These are phyloP conservation scores for Penicillium paneum DNA, from an alignment of 2,329 filamentous ascomycete species.

Conservation along the genomic window DNA sequence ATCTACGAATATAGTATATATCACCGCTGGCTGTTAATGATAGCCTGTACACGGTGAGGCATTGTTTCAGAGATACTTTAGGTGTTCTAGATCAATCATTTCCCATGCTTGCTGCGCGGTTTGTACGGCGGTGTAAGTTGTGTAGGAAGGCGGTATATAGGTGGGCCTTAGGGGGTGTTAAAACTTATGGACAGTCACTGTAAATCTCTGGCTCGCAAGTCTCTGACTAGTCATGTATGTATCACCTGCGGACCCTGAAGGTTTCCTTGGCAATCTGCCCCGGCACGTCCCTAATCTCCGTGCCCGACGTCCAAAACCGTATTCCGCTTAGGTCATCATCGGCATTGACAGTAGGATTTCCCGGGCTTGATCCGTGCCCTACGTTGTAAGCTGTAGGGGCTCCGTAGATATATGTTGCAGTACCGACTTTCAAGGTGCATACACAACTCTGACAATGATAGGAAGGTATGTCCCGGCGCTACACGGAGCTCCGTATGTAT, in stretches of 20 bases:
- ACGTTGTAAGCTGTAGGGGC: neutral
- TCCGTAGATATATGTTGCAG: neutral
- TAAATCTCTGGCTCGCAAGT: neutral
- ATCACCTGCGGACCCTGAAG: constrained; percentile 22
- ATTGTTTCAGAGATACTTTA: no score
- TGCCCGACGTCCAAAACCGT: neutral
- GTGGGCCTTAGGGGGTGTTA: no score
- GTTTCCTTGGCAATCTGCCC: constrained; percentile 13
- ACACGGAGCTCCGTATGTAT: neutral
- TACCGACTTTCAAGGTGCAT: neutral
- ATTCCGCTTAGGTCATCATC: constrained; percentile 5
- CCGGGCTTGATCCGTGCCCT: no score
- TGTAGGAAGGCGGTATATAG: no score
- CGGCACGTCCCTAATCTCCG: constrained; percentile 15
- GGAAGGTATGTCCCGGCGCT: neutral
- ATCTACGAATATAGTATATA: no score
- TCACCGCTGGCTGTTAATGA: no score
- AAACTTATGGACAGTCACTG: no score
- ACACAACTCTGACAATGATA: no score
- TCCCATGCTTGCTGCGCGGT: no score
- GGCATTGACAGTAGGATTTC: neutral
- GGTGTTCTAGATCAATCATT: no score
- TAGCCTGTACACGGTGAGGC: no score
- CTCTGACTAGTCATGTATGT: neutral
- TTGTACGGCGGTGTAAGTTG: no score